phyloP scores from a whole-genome alignment of 2,329 filamentous ascomycete genomes.

The Sporothrix dimorphospora region DNA sequence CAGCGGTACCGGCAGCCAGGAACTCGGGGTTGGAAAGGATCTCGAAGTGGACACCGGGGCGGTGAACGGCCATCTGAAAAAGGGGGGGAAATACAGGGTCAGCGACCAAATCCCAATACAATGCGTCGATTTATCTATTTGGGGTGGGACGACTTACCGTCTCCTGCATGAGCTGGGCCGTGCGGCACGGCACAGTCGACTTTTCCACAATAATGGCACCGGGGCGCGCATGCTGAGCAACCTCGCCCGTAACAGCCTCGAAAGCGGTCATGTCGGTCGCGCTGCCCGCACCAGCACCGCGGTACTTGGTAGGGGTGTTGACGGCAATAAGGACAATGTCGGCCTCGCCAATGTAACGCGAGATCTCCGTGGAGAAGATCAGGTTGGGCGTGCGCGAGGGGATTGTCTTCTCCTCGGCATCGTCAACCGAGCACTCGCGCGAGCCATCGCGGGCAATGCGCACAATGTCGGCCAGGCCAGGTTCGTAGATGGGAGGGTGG shows the following conservation, averaged over 20 bases:
- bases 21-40: slow-evolving; percentile 84
- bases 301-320: slow-evolving; percentile 77
- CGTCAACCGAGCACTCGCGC: slow-evolving; percentile 48
- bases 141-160: slow-evolving; percentile 54
- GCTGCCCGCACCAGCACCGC: slow-evolving; percentile 68
- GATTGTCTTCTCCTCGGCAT: slow-evolving; percentile 41
- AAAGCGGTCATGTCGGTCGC: slow-evolving; percentile 75
- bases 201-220: slow-evolving; percentile 81
- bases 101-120: not conserved
- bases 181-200: slow-evolving; percentile 76
- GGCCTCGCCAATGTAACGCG: slow-evolving; percentile 63
- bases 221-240: slow-evolving; percentile 66
- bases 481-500: slow-evolving; percentile 76
- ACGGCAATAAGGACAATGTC: slow-evolving; percentile 77
- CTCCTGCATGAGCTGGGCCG: slow-evolving; percentile 69
- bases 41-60: slow-evolving; percentile 69
- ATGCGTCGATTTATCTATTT: not conserved
- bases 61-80: slow-evolving; percentile 57
- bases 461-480: slow-evolving; percentile 69
- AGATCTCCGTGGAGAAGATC: slow-evolving; percentile 72
- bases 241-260: slow-evolving; percentile 68
- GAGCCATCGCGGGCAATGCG: slow-evolving; percentile 64
- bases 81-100: not conserved
- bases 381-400: slow-evolving; percentile 63
- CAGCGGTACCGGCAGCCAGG: slow-evolving; percentile 75